phyloP scores from a whole-genome alignment of 108 stramenopile genomes.

The Pseudonitzschia pungens region DNA sequence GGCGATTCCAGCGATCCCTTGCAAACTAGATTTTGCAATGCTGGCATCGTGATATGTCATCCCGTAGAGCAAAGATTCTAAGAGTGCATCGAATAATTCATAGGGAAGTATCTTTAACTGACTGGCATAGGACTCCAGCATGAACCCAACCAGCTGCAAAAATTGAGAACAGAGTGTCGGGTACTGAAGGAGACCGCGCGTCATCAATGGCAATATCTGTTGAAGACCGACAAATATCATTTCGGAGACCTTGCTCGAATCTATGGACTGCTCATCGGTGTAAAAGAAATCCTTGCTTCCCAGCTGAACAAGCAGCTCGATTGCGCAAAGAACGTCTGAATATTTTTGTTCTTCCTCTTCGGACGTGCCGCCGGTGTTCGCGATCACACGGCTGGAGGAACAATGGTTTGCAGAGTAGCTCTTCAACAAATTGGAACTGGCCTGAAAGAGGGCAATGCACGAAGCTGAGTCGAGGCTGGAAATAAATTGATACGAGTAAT shows the following conservation, averaged over 20 bases:
- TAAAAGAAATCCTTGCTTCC: slow-evolving; percentile 89
- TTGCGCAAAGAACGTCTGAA: slow-evolving; percentile 78
- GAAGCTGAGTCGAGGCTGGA: slow-evolving; percentile 63
- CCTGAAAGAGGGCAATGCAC: slow-evolving; percentile 63
- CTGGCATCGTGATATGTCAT: slow-evolving; percentile 72
- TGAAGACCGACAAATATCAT: slow-evolving; percentile 86
- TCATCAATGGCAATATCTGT: slow-evolving; percentile 85
- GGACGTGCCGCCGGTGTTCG: not conserved
- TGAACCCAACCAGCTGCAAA: slow-evolving; percentile 80
- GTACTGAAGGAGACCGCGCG: slow-evolving; percentile 79
- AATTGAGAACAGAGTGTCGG: slow-evolving; percentile 75
- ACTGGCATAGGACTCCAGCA: slow-evolving; percentile 88
- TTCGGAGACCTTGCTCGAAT: slow-evolving; percentile 76
- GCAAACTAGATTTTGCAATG: slow-evolving; percentile 72
- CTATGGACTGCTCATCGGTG: slow-evolving; percentile 38
- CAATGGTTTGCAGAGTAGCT: slow-evolving; percentile 70
- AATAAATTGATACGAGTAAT: slow-evolving; percentile 84
- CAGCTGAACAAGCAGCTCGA: slow-evolving; percentile 78
- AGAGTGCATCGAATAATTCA: slow-evolving; percentile 77
- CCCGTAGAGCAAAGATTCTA: slow-evolving; percentile 84
- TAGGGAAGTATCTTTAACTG: slow-evolving; percentile 66
- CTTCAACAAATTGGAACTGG: slow-evolving; percentile 66
- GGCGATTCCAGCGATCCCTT: slow-evolving; percentile 68
- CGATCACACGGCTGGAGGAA: slow-evolving; percentile 49
- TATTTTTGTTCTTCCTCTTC: slow-evolving; percentile 83